Conservation (phyloP, 202 grass and related monocot genomes). For the Cymbopogon flexuosus region DNA sequence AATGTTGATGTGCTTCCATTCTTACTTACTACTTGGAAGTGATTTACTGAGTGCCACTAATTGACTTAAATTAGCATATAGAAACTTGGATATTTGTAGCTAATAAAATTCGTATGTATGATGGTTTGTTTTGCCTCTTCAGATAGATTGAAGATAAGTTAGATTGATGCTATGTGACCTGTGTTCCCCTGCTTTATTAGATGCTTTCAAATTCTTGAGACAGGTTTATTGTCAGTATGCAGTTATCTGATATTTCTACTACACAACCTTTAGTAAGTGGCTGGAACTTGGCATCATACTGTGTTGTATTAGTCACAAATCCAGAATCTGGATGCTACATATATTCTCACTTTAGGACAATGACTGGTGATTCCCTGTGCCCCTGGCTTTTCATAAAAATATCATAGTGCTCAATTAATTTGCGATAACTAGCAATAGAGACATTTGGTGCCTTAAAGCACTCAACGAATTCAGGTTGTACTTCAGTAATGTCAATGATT, state of each 20-base stretch:
- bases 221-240: neutral
- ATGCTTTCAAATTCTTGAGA: neutral
- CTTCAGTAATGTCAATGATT: neutral
- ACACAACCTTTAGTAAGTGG: neutral
- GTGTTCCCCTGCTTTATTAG: neutral
- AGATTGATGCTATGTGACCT: neutral
- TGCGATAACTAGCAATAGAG: neutral
- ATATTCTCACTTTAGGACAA: neutral
- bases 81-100: neutral
- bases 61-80: neutral
- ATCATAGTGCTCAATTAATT: neutral
- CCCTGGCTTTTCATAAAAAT: neutral
- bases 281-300: neutral
- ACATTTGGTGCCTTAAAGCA: neutral
- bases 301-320: neutral
- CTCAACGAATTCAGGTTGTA: neutral
- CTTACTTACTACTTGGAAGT: neutral
- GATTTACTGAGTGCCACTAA: neutral
- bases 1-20: neutral
- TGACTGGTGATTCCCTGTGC: neutral
- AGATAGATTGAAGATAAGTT: slow-evolving; percentile 9
- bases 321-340: neutral
- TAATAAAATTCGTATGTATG: neutral
- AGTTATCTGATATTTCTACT: slow-evolving; percentile 3
- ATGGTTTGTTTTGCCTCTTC: neutral